Percentiles rank a stretch among this genome's conserved stretches.
Conservation (phyloP, 352 stramenopile genomes). For the Discostella stelligera region DNA sequence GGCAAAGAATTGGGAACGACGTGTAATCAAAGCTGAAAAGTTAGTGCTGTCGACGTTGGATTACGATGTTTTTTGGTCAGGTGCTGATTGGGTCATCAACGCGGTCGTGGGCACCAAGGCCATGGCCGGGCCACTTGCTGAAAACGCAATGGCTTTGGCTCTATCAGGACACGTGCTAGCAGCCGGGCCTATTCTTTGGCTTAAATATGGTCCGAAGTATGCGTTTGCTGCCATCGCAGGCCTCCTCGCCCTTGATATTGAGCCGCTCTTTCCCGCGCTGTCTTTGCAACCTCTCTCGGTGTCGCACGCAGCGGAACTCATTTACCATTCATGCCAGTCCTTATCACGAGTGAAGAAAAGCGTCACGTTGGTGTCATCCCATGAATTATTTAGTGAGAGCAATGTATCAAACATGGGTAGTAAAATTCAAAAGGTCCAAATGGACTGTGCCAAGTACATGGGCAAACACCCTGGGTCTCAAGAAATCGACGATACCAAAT, state of each 20-base stretch:
- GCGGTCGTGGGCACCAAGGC: slow-evolving; percentile 52
- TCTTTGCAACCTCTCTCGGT: slow-evolving; percentile 75
- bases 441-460: slow-evolving; percentile 53
- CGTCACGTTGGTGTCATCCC: slow-evolving; percentile 32
- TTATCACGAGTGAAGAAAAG: slow-evolving; percentile 48
- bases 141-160: slow-evolving; percentile 63
- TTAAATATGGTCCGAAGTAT: slow-evolving; percentile 79
- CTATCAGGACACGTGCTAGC: slow-evolving; percentile 69
- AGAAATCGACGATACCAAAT: slow-evolving; percentile 46
- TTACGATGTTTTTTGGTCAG: slow-evolving; percentile 79
- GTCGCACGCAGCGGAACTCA: slow-evolving; percentile 62
- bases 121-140: slow-evolving; percentile 58
- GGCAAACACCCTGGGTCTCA: slow-evolving; percentile 35
- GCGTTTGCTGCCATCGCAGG: slow-evolving; percentile 71
- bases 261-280: slow-evolving; percentile 62
- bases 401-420: slow-evolving; percentile 43
- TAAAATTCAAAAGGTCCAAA: slow-evolving; percentile 55
- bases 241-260: slow-evolving; percentile 66
- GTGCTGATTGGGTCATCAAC: slow-evolving; percentile 70
- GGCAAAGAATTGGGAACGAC: slow-evolving; percentile 73
- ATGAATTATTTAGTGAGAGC: slow-evolving; percentile 56
- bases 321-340: slow-evolving; percentile 59
- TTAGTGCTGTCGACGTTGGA: slow-evolving; percentile 64
- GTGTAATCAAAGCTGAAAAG: slow-evolving; percentile 68
- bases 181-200: slow-evolving; percentile 67